Base-by-base conservation (phyloP, 352 stramenopile genomes). In the Globisporangium echinulatum region DNA sequence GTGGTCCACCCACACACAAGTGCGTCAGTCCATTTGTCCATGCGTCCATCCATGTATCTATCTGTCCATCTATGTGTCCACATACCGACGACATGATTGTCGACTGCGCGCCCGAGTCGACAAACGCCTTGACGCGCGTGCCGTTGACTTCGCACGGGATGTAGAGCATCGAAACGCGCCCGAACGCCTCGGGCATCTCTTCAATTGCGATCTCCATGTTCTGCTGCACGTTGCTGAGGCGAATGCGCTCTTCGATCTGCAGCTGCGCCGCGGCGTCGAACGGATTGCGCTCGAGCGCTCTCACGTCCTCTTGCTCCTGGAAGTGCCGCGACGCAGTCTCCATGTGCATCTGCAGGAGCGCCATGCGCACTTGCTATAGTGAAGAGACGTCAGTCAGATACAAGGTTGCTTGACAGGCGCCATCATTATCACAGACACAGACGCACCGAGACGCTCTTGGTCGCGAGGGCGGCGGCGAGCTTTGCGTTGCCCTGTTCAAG, bases 61-160 rank as follows among this genome's bases (percentile, higher is more conserved):
- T 33, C 25, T 33, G 25, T 33, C 25, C 25, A 33, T 33, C 25
- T 33, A 33, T 33, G 25, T 33, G 25, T 33, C 11, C 51, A 69
- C 66, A 52, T 68, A 94, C 85, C 56, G 82, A 92, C 6, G 87
- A 96, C 88, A 97, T 97, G 71, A 97, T 96, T 14, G 88, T 96
- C 17, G 79, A 95, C 63, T 97, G 89, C 9, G 89, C 89, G 36
- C 89, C 89, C 0, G 84, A 95, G 59, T 97, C 89, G 11, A 97
- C 85, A 53, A 96, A 97, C n/a, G 88, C 83, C 61, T 96, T 96
- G 13, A 96, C 82, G 46, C 85, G 75, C 10, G 58, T 81, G 14
- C 79, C 79, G 54, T 95, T 95, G 4, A 95, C 85, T 58, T 91
- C 79, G 40, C 83, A 92, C 14, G 77, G 71, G 44, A 96, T 91